phyloP scores from a whole-genome alignment of 2,329 filamentous ascomycete genomes.

The Zymoseptoria brevis region DNA sequence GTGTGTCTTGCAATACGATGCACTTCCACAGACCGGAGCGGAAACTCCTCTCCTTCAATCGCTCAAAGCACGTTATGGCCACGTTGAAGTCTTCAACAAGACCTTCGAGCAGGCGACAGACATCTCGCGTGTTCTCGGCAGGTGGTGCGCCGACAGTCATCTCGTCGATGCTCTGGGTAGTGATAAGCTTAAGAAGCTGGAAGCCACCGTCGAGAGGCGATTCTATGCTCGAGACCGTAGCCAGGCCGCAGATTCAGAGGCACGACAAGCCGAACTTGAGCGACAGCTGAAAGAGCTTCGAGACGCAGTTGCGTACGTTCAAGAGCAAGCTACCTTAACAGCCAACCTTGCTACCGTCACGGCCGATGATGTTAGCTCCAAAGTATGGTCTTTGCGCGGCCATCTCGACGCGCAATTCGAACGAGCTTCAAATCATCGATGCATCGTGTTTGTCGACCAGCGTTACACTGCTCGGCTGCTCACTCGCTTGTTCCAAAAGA shows the following conservation, averaged over 20 bases:
- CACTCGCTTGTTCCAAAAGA: constrained; percentile 53
- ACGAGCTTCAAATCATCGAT: constrained; percentile 51
- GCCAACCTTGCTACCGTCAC: constrained; percentile 1
- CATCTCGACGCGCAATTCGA: constrained; percentile 59
- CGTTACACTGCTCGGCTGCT: constrained; percentile 70
- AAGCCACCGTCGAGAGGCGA: constrained; percentile 21
- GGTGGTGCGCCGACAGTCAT: constrained; percentile 76
- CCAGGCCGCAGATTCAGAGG: constrained; percentile 17
- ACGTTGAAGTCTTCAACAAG: constrained; percentile 46
- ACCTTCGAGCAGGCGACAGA: constrained; percentile 53
- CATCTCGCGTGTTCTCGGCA: constrained; percentile 60
- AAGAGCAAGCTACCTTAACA: constrained; percentile 2
- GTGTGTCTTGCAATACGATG: constrained; percentile 50
- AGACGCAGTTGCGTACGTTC: constrained; percentile 43
- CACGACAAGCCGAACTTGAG: constrained; percentile 36
- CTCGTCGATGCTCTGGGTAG: constrained; percentile 19
- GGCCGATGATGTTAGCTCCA: constrained; percentile 54
- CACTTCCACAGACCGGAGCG: constrained; percentile 41
- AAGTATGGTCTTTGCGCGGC: constrained; percentile 56
- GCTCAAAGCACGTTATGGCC: constrained; percentile 47
- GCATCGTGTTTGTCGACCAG: constrained; percentile 81
- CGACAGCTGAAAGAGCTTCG: constrained; percentile 49
- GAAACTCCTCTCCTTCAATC: constrained; percentile 57
- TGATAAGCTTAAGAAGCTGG: constrained; percentile 19
- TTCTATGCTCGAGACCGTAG: constrained; percentile 23